Evolutionary conservation across 1,284 basidiomycete genomes (phyloP), one percentile per base, ranked within the genome.

Genomic region (Somion occarium): DNA sequence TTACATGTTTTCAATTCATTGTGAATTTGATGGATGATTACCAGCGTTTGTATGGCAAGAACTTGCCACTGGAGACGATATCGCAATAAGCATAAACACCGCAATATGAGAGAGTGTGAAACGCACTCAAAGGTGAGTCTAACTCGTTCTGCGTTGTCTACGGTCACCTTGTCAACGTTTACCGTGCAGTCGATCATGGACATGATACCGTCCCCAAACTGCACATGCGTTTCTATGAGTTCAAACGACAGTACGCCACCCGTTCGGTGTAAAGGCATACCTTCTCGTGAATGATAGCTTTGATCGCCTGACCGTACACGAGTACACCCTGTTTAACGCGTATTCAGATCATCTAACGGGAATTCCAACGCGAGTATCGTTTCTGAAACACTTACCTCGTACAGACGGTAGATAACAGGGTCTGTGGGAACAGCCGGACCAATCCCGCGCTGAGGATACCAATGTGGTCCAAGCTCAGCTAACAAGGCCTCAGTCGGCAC

Each of bases 161-260:
- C 83, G 12, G 75, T 71, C 68, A 92, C 91, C 71, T 78, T 84
- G 53, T 83, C 77, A 38, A 94, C 74, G 25, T 74, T 76, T 39
- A 92, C 78, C 55, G 80, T 81, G 69, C 91, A 93, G 65, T 91
- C 88, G 54, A 94, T 93, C 77, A 93, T 90, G 18, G 85, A 89
- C 89, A 93, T 92, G 60, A 93, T 93, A 3, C 91, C 90, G 63
- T 93, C 92, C 3, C 91, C 91, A 57, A 93, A 93, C 87, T 90
- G 48, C 19, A 18, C 25, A 56, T 48, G 42, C 37, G 30, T n/a
- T n/a, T n/a, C n/a, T n/a, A n/a, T n/a, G n/a, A n/a, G n/a, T n/a
- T n/a, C n/a, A n/a, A n/a, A n/a, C n/a, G n/a, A n/a, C n/a, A n/a
- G n/a, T n/a, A n/a, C n/a, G n/a, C n/a, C n/a, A n/a, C n/a, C n/a